Conservation (phyloP, 495 filamentous ascomycete genomes). For the Penicillium chermesinum region DNA sequence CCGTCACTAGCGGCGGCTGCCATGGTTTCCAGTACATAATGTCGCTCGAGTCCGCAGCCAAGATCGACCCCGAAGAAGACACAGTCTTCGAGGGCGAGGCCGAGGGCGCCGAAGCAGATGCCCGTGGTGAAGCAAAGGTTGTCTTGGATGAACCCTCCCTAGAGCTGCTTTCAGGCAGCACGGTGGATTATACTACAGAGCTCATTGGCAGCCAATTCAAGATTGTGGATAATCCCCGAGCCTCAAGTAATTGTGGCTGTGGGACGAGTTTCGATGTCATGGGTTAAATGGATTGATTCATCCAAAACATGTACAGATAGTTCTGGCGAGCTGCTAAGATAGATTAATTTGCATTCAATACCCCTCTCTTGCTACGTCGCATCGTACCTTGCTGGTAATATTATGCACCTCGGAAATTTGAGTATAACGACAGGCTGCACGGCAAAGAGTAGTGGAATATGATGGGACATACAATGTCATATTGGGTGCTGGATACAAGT, state of each 20-base stretch:
- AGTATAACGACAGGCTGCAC: not conserved
- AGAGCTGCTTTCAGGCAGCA: slow-evolving; percentile 85
- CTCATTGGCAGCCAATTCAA: slow-evolving; percentile 97
- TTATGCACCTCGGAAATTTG: not conserved
- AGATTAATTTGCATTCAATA: slow-evolving; percentile 28
- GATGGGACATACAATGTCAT: too few species aligned
- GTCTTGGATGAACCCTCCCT: slow-evolving; percentile 86
- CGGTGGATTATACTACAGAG: slow-evolving; percentile 93
- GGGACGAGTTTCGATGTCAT: slow-evolving; percentile 97
- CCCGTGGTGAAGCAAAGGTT: slow-evolving; percentile 63
- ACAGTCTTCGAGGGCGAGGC: slow-evolving; percentile 49
- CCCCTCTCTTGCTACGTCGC: slow-evolving; percentile 15
- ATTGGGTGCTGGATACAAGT: too few species aligned
- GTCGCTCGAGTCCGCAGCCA: slow-evolving; percentile 61
- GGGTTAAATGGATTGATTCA: slow-evolving; percentile 29
- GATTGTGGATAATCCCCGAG: slow-evolving; percentile 85
- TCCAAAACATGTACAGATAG: slow-evolving; percentile 22
- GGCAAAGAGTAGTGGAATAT: not conserved
- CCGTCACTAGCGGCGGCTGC: slow-evolving; percentile 87
- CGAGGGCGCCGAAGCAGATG: slow-evolving; percentile 25
- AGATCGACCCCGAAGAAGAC: slow-evolving; percentile 69
- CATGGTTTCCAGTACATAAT: slow-evolving; percentile 98
- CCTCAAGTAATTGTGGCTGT: slow-evolving; percentile 93
- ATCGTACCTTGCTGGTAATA: not conserved
- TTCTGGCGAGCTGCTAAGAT: slow-evolving; percentile 8